Conservation (phyloP, 176 grass and related monocot genomes). For the Zizania latifolia region DNA sequence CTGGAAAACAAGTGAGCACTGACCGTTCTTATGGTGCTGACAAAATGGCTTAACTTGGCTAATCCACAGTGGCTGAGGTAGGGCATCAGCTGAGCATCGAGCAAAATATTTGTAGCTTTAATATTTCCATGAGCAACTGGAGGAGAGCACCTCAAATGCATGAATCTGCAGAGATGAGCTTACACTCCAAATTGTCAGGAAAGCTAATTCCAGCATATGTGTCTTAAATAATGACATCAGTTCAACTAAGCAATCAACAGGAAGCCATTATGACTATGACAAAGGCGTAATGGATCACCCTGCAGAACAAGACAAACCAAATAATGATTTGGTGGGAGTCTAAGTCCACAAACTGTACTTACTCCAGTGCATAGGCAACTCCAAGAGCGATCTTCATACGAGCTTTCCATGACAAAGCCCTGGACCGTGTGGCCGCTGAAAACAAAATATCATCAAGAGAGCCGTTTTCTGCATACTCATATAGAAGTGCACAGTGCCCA, state of each 20-base stretch:
- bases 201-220: conserved; percentile 1
- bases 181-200: not conserved
- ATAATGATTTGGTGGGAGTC: conserved; percentile 7
- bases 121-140: conserved; percentile 87
- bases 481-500: conserved; percentile 64
- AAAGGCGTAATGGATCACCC: not conserved
- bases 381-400: conserved; percentile 87
- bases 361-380: conserved; percentile 88
- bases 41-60: conserved; percentile 59
- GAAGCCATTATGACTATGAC: not conserved
- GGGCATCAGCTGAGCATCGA: conserved; percentile 89
- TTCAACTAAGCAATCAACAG: conserved; percentile 12
- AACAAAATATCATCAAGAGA: conserved; percentile 82
- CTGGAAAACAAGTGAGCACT: conserved; percentile 12
- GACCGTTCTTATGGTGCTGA: conserved; percentile 46
- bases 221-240: not conserved
- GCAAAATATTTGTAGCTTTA: conserved; percentile 85
- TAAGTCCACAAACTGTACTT: conserved; percentile 32
- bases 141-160: conserved; percentile 78
- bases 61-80: conserved; percentile 79
- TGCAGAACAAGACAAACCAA: not conserved
- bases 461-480: conserved; percentile 74
- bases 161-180: conserved; percentile 52
- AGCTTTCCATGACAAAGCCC: conserved; percentile 84
- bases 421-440: conserved; percentile 45